phyloP scores from a whole-genome alignment of 345 rosid species.

The Eucalyptus erythrocorys region DNA sequence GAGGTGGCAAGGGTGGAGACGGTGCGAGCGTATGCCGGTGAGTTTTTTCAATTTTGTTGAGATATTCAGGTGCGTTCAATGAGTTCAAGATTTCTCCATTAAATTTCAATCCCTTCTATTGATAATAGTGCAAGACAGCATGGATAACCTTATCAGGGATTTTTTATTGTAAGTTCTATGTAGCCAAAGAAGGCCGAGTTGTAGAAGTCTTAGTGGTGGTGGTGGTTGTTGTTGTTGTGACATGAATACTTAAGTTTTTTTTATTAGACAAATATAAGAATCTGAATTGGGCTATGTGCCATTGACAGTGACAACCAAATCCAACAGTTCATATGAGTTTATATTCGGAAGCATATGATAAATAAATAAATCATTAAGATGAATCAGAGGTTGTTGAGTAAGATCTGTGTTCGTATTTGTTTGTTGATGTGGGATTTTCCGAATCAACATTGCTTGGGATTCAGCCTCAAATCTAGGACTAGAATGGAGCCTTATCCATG shows the following conservation, averaged over 20 bases:
- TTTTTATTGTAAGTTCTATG: not conserved
- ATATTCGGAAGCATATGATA: not conserved
- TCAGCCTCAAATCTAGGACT: not conserved
- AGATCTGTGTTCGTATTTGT: not conserved
- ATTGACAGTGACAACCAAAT: not conserved
- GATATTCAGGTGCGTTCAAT: not conserved
- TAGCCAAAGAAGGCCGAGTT: not conserved
- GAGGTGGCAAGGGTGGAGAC: constrained; percentile 89
- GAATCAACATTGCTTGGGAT: not conserved
- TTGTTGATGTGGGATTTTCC: not conserved
- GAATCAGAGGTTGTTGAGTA: not conserved
- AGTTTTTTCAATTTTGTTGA: not conserved
- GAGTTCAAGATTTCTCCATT: not conserved
- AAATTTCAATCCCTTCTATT: not conserved
- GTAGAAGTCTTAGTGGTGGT: not conserved
- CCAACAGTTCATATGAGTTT: not conserved
- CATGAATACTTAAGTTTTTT: not conserved
- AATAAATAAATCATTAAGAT: not conserved
- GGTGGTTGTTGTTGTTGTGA: not conserved
- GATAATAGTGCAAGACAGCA: not conserved
- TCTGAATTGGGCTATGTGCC: not conserved
- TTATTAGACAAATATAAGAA: not conserved
- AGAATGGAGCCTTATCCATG: not conserved
- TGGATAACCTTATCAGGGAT: not conserved
- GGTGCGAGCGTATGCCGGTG: constrained; percentile 76